Conservation (phyloP, 306 rosid genomes). For the Quercus aquifolioides region DNA sequence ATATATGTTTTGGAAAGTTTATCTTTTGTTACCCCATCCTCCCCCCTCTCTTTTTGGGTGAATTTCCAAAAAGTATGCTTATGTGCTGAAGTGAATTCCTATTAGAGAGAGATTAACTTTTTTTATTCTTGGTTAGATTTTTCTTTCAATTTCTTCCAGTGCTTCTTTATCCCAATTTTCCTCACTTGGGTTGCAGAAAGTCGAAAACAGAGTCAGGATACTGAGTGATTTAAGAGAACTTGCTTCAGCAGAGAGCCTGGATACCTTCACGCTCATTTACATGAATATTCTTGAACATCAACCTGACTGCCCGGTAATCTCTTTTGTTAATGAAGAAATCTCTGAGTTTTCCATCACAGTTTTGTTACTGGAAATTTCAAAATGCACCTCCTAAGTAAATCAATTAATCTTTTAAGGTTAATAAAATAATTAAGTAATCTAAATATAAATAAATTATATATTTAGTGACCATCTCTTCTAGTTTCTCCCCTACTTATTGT, state of each 20-base stretch:
- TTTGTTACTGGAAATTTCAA: not conserved
- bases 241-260: slow-evolving; percentile 96
- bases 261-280: slow-evolving; percentile 81
- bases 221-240: slow-evolving; percentile 89
- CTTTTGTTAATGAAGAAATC: not conserved
- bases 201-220: slow-evolving; percentile 74
- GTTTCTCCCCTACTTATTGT: not conserved
- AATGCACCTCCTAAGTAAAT: not conserved
- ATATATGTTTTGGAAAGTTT: not conserved
- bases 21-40: no score
- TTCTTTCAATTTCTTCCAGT: slow-evolving; percentile 7
- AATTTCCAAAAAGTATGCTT: not conserved
- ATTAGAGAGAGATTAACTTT: not conserved
- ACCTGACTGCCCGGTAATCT: slow-evolving; percentile 95
- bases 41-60: no score
- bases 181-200: slow-evolving; percentile 60
- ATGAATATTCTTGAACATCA: slow-evolving; percentile 95
- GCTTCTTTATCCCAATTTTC: slow-evolving; percentile 17
- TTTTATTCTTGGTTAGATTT: not conserved
- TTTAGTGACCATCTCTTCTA: not conserved
- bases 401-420: not conserved
- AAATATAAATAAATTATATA: not conserved
- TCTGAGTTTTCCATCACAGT: not conserved
- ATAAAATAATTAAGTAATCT: not conserved
- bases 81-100: not conserved